Base-by-base conservation (phyloP, 129 eudicot species). In the Artemisia argyi region DNA sequence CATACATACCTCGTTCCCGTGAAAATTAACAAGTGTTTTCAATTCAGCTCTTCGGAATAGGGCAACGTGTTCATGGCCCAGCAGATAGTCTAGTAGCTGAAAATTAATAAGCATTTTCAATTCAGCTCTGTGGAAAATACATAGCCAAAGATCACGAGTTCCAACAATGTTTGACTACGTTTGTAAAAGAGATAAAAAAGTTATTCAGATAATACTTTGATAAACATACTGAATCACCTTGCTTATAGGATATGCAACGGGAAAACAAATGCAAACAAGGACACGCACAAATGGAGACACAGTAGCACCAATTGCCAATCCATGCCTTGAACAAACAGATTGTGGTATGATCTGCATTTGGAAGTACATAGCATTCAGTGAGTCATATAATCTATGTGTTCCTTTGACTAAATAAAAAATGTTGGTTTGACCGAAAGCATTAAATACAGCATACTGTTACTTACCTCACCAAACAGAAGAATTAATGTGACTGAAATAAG, bases 181-280 rank as follows among this genome's bases (percentile, higher is more conserved):
- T 22, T 15, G 3, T 19, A 30, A 63, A 62, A 20, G 42, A 32
- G 42, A 32, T 32, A 32, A 32, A 32, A 32, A 4, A 5, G 22
- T 32, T 32, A 32, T 32, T 32, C 7, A 59, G 76, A 42, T 39
- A 71, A 16, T 7, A 71, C 39, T 3, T 8, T 28, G 28, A 32
- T 59, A 59, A 60, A 24, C 18, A 60, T 22, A 9, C 46, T 51
- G 14, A 24, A 15, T 76, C 56, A 94, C 97, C 98, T 94, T 94
- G 92, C 97, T 86, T 82, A 94, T 94, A 14, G 98, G 98, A 82
- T 84, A 94, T 13, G 98, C 96, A 73, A 94, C 83, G 60, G 98
- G 98, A 81, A 81, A 94, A 77, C 98, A 94, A 47, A 90, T 44
- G 72, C 84, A 85, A 77, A 94, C 97, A 79, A 94, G 98, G 76